Conservation (phyloP, 345 rosid genomes). For the Rhodamnia rubescens region DNA sequence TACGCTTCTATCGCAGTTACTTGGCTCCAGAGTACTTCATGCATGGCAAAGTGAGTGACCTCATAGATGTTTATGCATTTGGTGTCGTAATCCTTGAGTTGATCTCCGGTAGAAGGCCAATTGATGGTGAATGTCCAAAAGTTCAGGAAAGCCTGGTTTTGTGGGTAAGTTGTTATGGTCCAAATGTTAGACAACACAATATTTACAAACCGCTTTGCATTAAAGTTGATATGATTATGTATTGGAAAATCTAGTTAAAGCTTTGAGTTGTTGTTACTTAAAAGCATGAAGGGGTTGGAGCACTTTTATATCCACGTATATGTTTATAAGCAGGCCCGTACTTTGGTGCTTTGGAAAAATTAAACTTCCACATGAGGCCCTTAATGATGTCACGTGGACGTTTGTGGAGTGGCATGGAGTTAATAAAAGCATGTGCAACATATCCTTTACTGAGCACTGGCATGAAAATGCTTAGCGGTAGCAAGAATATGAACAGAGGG, state of each 20-base stretch:
- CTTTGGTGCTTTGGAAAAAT: neutral
- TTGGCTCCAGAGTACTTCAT: conserved; percentile 96
- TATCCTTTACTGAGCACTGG: neutral
- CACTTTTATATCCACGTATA: neutral
- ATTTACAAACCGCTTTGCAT: neutral
- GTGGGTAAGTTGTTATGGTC: conserved; percentile 61
- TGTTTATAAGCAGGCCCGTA: neutral
- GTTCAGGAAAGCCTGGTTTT: conserved; percentile 83
- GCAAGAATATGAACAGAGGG: neutral
- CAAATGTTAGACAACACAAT: neutral
- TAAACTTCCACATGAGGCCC: neutral
- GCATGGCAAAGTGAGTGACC: conserved; percentile 90
- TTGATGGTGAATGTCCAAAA: conserved; percentile 41
- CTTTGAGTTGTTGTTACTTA: neutral
- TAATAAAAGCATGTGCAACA: neutral
- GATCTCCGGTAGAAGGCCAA: conserved; percentile 81
- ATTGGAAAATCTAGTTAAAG: neutral
- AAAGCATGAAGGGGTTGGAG: neutral
- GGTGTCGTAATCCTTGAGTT: conserved; percentile 96
- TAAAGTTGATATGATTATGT: neutral
- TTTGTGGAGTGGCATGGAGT: neutral
- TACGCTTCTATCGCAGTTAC: conserved; percentile 37
- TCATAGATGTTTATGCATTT: conserved; percentile 87
- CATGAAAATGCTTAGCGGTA: neutral
- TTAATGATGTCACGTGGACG: neutral